Evolutionary conservation across 129 eudicot species (phyloP).

Genomic region (Kitagawia praeruptora): DNA sequence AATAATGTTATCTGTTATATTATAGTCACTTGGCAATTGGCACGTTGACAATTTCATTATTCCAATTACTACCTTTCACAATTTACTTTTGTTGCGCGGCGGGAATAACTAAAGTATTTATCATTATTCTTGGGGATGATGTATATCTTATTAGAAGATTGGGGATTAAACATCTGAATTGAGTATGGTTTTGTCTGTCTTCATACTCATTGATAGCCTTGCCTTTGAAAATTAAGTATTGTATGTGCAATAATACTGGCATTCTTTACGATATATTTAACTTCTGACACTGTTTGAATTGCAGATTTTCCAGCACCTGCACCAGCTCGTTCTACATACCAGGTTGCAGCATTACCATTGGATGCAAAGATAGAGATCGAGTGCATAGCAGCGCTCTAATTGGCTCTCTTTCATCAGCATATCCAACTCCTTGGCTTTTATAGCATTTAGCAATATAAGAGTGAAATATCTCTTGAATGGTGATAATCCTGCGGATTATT

Average conservation of each 20-base stretch:
- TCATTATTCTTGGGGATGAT: neutral
- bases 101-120: neutral
- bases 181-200: neutral
- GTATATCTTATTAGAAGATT: neutral
- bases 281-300: slow-evolving; percentile 7
- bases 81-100: neutral
- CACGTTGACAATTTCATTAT: neutral
- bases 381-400: slow-evolving; percentile 68
- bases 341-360: slow-evolving; percentile 91
- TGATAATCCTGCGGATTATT: slow-evolving; percentile 1
- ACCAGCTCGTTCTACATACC: slow-evolving; percentile 93
- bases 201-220: neutral
- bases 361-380: slow-evolving; percentile 85
- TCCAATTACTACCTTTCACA: neutral
- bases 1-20: neutral
- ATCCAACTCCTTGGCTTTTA: neutral
- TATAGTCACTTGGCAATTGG: neutral
- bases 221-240: neutral
- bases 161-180: neutral
- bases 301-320: slow-evolving; percentile 85
- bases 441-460: slow-evolving; percentile 9
- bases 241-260: neutral
- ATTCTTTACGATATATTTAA: neutral
- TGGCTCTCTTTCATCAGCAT: slow-evolving; percentile 10
- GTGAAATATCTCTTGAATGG: neutral